Percentiles rank a stretch among this genome's conserved stretches.
Evolutionary conservation across 2,329 filamentous ascomycete species (phyloP).

Genomic region (Coniella vitis): DNA sequence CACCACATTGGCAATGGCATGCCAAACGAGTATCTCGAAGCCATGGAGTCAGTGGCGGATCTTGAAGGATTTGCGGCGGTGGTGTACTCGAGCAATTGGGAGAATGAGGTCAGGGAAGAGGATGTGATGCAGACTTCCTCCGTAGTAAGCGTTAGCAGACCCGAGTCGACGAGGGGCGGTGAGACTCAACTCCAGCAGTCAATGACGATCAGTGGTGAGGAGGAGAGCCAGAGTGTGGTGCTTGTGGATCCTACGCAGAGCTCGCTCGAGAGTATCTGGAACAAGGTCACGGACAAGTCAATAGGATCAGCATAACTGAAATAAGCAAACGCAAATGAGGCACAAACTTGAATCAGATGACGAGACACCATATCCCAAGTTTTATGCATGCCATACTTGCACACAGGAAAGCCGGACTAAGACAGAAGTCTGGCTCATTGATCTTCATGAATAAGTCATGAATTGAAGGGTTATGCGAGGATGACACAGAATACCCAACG

Average conservation of each 20-base stretch:
- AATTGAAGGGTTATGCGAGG: no score
- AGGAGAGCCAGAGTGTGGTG: slow-evolving; percentile 38
- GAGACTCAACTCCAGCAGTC: slow-evolving; percentile 18
- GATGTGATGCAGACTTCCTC: slow-evolving; percentile 26
- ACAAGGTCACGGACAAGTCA: slow-evolving; percentile 47
- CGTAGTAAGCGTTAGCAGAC: not conserved
- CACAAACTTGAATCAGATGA: not conserved
- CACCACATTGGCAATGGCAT: slow-evolving; percentile 78
- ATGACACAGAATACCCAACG: no score
- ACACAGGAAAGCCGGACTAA: no score
- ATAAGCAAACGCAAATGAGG: not conserved
- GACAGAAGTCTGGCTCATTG: no score
- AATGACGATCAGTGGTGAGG: slow-evolving; percentile 29
- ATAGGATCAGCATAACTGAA: not conserved
- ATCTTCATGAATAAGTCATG: no score
- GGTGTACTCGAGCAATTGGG: slow-evolving; percentile 81
- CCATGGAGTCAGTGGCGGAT: slow-evolving; percentile 70
- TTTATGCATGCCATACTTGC: not conserved
- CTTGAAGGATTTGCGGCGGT: slow-evolving; percentile 80
- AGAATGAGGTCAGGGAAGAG: slow-evolving; percentile 54
- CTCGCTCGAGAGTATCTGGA: slow-evolving; percentile 64
- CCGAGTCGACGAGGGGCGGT: not conserved
- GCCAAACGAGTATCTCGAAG: slow-evolving; percentile 63
- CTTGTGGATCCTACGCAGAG: slow-evolving; percentile 40
- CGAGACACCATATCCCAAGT: slow-evolving; percentile 9